phyloP scores from a whole-genome alignment of 139 green algal species.

The Chlamydomonas sp. region DNA sequence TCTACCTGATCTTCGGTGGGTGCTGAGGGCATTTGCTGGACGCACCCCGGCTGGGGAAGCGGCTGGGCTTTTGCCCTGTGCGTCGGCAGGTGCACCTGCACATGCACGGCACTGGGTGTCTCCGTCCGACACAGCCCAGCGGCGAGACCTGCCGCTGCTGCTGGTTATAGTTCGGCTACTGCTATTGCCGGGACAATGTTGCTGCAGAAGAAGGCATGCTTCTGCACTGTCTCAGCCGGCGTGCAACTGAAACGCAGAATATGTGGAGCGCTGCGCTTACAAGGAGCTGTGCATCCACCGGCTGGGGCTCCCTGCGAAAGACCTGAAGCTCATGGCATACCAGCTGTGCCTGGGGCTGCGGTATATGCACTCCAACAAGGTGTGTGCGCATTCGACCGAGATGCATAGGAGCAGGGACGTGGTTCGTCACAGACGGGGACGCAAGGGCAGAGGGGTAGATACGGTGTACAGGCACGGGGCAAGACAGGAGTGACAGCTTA shows the following conservation, averaged over 20 bases:
- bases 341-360: constrained; percentile 25
- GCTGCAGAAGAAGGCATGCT: background rate
- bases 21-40: too few relatives aligned
- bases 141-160: background rate
- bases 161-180: background rate
- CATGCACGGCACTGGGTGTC: too few relatives aligned
- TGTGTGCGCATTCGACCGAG: background rate
- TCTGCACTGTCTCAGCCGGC: background rate
- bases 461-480: background rate
- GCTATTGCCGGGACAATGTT: background rate
- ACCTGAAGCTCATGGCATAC: constrained; percentile 25
- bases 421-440: too few relatives aligned
- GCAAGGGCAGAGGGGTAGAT: too few relatives aligned
- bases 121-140: too few relatives aligned
- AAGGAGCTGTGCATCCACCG: constrained; percentile 32
- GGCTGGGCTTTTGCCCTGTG: too few relatives aligned
- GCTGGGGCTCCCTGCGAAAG: background rate
- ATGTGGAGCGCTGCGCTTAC: constrained; percentile 31
- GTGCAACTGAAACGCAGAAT: background rate
- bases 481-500: background rate
- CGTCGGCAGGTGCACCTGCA: too few relatives aligned
- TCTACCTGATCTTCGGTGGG: constrained; percentile 37
- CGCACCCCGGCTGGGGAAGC: background rate
- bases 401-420: too few relatives aligned
- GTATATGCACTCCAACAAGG: constrained; percentile 31